Conservation (phyloP, 257 asterid species). For the Avicennia marina region DNA sequence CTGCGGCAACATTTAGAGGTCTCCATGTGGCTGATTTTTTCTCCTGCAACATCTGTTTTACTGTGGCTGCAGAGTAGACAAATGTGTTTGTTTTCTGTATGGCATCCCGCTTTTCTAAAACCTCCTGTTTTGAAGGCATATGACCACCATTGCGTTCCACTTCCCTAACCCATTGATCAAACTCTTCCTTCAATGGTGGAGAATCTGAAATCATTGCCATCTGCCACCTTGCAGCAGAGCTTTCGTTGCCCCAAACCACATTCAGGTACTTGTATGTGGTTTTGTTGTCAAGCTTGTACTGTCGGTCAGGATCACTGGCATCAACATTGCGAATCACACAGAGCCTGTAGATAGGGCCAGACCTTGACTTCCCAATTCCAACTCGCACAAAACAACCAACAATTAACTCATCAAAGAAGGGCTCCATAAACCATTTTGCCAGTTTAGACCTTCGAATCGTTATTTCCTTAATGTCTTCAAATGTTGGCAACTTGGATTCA, state of each 20-base stretch:
- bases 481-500: slow-evolving; percentile 69
- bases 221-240: slow-evolving; percentile 97
- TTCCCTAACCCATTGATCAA: slow-evolving; percentile 92
- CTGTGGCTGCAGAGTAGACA: slow-evolving; percentile 92
- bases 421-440: slow-evolving; percentile 97
- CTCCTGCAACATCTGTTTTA: slow-evolving; percentile 93
- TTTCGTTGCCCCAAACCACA: slow-evolving; percentile 92
- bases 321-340: slow-evolving; percentile 84
- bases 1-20: slow-evolving; percentile 87
- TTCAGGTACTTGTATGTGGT: slow-evolving; percentile 79
- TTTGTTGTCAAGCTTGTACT: slow-evolving; percentile 86
- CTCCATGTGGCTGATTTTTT: slow-evolving; percentile 94
- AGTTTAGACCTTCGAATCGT: slow-evolving; percentile 87
- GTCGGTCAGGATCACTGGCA: slow-evolving; percentile 69
- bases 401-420: slow-evolving; percentile 88
- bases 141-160: slow-evolving; percentile 84
- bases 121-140: slow-evolving; percentile 80
- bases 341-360: slow-evolving; percentile 85
- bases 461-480: slow-evolving; percentile 80
- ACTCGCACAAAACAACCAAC: slow-evolving; percentile 96
- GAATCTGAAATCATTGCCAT: slow-evolving; percentile 97
- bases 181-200: slow-evolving; percentile 69
- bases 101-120: slow-evolving; percentile 75
- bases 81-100: slow-evolving; percentile 73
- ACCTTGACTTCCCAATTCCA: slow-evolving; percentile 79